A percentile compares a stretch with the other conserved stretches of the same genome.
These are phyloP conservation scores for Solanum etuberosum DNA, from an alignment of 257 asterid species.

Conservation along the genomic window DNA sequence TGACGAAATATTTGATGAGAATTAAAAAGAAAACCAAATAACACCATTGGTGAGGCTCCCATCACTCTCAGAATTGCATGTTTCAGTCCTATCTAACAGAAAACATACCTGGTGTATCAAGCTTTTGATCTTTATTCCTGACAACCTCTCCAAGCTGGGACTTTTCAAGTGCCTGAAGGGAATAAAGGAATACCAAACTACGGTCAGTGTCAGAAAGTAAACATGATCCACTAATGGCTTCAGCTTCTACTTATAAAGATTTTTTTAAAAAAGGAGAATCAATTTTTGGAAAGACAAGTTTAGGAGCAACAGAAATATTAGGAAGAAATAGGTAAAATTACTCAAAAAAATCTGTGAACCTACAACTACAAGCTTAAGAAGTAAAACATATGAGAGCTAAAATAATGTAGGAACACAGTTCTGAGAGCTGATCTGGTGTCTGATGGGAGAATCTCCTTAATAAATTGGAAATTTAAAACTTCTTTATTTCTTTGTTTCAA, in stretches of 20 bases:
- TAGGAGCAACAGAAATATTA: not conserved
- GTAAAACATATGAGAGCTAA: not conserved
- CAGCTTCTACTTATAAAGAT: not conserved
- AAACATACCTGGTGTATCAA: slow-evolving; percentile 71
- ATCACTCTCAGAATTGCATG: not conserved
- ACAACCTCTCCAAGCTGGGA: slow-evolving; percentile 82
- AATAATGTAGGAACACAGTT: not conserved
- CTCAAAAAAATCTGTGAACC: not conserved
- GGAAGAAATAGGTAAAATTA: not conserved
- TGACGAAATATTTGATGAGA: not conserved
- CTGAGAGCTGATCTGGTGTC: not conserved
- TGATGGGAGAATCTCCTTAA: not conserved
- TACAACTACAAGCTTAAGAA: not conserved
- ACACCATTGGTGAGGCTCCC: not conserved
- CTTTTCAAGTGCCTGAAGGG: slow-evolving; percentile 74
- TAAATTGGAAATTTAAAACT: not conserved
- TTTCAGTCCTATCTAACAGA: not conserved
- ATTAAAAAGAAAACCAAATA: not conserved
- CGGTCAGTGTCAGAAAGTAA: not conserved
- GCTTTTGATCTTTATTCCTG: slow-evolving; percentile 76
- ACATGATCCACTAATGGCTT: not conserved
- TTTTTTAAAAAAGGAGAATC: not conserved
- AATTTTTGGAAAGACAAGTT: not conserved
- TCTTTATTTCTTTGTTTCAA: not conserved
- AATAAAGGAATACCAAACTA: not conserved